Percentiles rank a stretch among this genome's conserved stretches.
Evolutionary conservation across 805 yeast genomes (phyloP).

Genomic region (Kluyveromyces wickerhamii): DNA sequence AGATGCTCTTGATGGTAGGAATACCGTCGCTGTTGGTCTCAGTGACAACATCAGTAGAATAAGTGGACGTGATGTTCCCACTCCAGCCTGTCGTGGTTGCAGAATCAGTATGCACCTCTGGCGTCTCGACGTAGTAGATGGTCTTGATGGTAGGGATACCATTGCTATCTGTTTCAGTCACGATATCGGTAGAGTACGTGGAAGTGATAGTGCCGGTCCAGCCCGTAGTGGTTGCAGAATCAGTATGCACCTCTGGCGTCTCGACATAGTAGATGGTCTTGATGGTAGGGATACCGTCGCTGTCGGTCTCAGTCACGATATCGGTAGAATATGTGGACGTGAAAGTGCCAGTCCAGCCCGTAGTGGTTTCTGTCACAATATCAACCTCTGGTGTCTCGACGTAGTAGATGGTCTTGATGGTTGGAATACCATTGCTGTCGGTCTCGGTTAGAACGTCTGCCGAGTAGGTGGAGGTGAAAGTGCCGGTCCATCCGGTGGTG

Average conservation of each 20-base stretch:
- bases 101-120: conserved; percentile 4
- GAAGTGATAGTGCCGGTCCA: conserved; percentile 8
- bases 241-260: conserved; percentile 7
- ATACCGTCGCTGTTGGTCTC: conserved; percentile 9
- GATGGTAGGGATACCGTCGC: conserved; percentile 1
- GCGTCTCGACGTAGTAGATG: conserved; percentile 9
- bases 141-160: conserved; percentile 10
- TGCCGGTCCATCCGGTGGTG: conserved; percentile 7
- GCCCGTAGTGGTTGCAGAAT: conserved; percentile 5
- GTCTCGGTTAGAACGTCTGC: conserved; percentile 1
- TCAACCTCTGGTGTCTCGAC: conserved; percentile 13
- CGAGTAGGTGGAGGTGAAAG: conserved; percentile 4
- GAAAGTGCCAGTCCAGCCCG: conserved; percentile 2
- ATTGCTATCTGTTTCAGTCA: conserved; percentile 4
- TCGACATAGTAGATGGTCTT: conserved; percentile 6
- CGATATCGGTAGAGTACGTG: conserved; percentile 9
- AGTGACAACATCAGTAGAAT: conserved; percentile 7
- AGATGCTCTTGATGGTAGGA: conserved; percentile 10
- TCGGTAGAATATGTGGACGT: conserved; percentile 2
- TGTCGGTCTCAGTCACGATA: background rate
- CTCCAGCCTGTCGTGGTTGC: conserved; percentile 7
- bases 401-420: conserved; percentile 10
- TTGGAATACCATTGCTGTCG: conserved; percentile 10
- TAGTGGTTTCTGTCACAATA: conserved; percentile 6
- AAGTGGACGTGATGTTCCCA: conserved; percentile 10